These are phyloP conservation scores for Diaporthe sp. DNA, from an alignment of 2,329 filamentous ascomycete species.

Conservation along the genomic window DNA sequence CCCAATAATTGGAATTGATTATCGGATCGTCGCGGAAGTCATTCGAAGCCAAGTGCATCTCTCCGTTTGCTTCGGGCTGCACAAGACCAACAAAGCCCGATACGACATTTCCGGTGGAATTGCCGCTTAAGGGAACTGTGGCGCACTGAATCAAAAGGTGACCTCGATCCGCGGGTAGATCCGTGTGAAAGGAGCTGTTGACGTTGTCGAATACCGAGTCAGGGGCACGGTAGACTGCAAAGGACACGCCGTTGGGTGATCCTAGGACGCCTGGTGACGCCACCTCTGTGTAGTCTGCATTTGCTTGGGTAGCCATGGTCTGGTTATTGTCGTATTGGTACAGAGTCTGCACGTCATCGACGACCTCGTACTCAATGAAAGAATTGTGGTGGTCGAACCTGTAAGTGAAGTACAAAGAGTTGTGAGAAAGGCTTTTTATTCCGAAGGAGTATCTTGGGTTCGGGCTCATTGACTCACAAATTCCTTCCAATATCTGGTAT, in stretches of 20 bases:
- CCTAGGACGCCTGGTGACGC: not conserved
- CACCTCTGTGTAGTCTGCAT: not conserved
- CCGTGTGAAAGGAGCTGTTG: not conserved
- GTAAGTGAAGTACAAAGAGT: not conserved
- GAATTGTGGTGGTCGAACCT: slow-evolving; percentile 1
- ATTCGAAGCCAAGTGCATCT: not conserved
- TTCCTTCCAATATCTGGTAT: not conserved
- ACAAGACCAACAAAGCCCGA: not conserved
- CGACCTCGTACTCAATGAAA: not conserved
- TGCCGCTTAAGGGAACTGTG: not conserved
- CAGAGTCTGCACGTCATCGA: not conserved
- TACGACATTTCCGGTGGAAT: not conserved
- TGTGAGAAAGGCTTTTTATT: not conserved
- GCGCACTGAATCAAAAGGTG: slow-evolving; percentile 6
- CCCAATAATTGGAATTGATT: slow-evolving; percentile 4
- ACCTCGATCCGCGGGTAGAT: not conserved
- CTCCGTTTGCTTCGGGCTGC: not conserved
- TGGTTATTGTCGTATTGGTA: slow-evolving; percentile 8
- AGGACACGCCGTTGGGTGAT: not conserved
- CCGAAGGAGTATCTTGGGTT: rapidly evolving
- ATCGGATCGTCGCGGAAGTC: slow-evolving; percentile 16
- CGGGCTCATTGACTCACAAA: not conserved
- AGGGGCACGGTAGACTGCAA: slow-evolving; percentile 1
- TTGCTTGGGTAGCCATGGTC: not conserved
- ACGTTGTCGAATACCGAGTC: slow-evolving; percentile 11